Percentiles rank a stretch among this genome's conserved stretches.
Conservation (phyloP, 768 basidiomycete genomes). For the Strobilomyces dryophilus region DNA sequence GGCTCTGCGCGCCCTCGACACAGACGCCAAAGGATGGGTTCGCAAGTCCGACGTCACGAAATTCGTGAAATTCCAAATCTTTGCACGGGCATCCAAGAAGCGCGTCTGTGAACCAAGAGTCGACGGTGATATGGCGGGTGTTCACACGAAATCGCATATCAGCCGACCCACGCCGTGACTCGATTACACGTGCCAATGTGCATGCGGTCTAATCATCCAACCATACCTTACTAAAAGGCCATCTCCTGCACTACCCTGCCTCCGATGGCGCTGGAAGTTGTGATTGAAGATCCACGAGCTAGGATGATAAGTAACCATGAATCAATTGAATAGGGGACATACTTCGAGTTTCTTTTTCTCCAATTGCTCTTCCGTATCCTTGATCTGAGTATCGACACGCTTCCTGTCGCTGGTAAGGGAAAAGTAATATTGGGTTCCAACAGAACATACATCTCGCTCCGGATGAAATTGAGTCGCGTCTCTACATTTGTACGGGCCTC, state of each 20-base stretch:
- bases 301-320: slow-evolving; percentile 11
- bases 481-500: slow-evolving; percentile 89
- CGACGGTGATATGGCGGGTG: no score
- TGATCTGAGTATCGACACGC: slow-evolving; percentile 77
- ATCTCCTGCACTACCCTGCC: neutral
- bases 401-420: slow-evolving; percentile 42
- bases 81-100: no score
- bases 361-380: slow-evolving; percentile 69
- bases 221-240: neutral
- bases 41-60: no score
- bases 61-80: no score
- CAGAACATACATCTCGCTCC: slow-evolving; percentile 70
- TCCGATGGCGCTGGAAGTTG: slow-evolving; percentile 42
- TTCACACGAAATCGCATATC: neutral
- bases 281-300: slow-evolving; percentile 69
- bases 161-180: neutral
- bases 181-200: neutral
- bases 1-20: neutral
- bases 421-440: neutral
- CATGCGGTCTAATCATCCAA: neutral
- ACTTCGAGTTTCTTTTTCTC: slow-evolving; percentile 87
- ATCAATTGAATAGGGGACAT: neutral
- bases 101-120: no score
- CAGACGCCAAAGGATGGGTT: neutral
- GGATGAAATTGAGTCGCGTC: slow-evolving; percentile 87